Evolutionary conservation across 352 stramenopile genomes (phyloP), one percentile per base, ranked within the genome.

Genomic region (Phytopythium cucurbitacearum): DNA sequence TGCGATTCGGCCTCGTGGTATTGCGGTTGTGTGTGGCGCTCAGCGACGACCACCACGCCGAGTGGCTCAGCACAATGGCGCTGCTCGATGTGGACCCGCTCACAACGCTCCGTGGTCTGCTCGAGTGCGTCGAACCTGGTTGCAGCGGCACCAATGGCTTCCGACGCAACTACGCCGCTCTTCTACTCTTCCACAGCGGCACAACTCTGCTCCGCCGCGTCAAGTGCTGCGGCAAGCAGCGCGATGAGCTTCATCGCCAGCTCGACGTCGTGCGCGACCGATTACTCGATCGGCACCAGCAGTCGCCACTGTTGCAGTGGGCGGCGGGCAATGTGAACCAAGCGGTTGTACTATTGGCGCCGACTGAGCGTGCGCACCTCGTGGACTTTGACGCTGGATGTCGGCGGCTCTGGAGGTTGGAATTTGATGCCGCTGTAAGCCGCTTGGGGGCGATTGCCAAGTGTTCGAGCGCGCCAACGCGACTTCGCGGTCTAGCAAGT

Each of bases 381-480:
- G 55, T 78, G 11, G 49, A 54, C 11, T 80, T 80, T 42, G 68
- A 80, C 15, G 56, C 64, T 3, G 71, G 65, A 2, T 73, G 70
- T 34, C 63, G 47, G 12, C 46, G 48, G 11, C 71, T 78, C 34
- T 43, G 65, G 37, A 34, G 34, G 16, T 65, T 58, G 15, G 54
- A 67, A 5, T 73, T 76, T 47, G 62, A 57, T 13, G n/a, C 43
- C 6, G 43, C 71, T 36, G 57, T 55, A n/a, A 35, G 53, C 12
- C 57, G 74, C 16, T 78, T 80, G 15, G 71, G 56, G 48, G 21
- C 45, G 1, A 63, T 80, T 42, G 76, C 65, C 57, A 73, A 65
- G 40, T 76, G 62, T 33, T 11, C 55, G 11, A 76, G 51, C 13
- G 71, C 71, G 4, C 68, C 68, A 6, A 39, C 48, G 21, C 77